Base-by-base conservation (phyloP, 1,139 yeast species). In the Yamadazyma atlantica region DNA sequence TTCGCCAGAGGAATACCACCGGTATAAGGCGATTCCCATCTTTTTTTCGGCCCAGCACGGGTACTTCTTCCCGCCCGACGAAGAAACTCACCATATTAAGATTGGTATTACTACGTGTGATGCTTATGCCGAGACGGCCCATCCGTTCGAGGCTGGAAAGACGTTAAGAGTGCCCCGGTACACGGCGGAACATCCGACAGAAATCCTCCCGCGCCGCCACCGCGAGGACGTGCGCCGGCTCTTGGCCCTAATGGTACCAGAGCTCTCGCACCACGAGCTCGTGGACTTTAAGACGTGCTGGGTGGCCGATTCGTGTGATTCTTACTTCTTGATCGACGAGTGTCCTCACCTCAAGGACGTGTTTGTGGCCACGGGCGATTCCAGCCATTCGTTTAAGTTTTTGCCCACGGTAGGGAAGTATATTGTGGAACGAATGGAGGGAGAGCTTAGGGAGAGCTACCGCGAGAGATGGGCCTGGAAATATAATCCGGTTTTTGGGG, bases 361-460 rank as follows among this genome's bases (percentile, higher is more conserved):
- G 11, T 55, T 66, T 37, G 60, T 73, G 19, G 72, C 69, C 3
- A 59, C 69, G 39, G 78, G 78, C 29, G 78, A 74, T 2, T 64
- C 71, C 10, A 73, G 75, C 14, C 76, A 70, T 49, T 64, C 64
- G 2, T 64, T 62, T 49, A 63, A 64, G 45, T 60, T 62, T 49
- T 46, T 57, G 23, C 64, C 62, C 4, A 66, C 61, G 3, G 45
- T 65, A 22, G 71, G 71, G 2, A 56, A 54, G 38, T 63, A 53
- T 25, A 46, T 64, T 25, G 57, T 54, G 7, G 60, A 64, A 35
- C 49, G 45, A 18, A 38, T 63, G 21, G 50, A 53, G 35, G 59
- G 57, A 6, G 42, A 45, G 9, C 52, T 54, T 8, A 41, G 38
- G 30, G 51, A 52, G 33, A 46, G 49, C 23, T 56, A 58, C 38